phyloP scores from a whole-genome alignment of 2,329 filamentous ascomycete species.

The Didymosphaeria variabile region DNA sequence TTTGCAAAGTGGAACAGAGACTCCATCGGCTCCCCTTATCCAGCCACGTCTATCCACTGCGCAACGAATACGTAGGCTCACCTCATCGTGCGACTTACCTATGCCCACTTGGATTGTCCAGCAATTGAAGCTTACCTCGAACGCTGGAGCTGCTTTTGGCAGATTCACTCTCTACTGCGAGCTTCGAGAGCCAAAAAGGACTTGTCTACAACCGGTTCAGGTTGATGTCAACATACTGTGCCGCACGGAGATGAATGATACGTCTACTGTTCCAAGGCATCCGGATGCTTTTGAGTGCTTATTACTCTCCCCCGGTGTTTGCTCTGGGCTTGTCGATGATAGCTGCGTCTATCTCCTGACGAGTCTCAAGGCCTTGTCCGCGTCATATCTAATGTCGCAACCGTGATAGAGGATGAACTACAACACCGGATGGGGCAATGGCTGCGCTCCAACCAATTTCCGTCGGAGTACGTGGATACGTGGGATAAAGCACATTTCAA shows the following conservation, averaged over 20 bases:
- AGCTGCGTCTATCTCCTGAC: neutral
- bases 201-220: constrained; percentile 13
- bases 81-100: constrained; percentile 16
- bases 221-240: neutral
- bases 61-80: constrained; percentile 8
- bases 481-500: constrained; percentile 23
- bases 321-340: neutral
- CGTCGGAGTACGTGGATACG: constrained; percentile 18
- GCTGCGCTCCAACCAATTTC: constrained; percentile 16
- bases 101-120: neutral
- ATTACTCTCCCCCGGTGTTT: neutral
- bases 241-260: neutral
- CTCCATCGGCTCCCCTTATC: constrained; percentile 11
- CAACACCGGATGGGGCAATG: neutral
- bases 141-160: constrained; percentile 18
- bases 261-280: constrained; percentile 3
- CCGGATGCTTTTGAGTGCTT: constrained; percentile 6
- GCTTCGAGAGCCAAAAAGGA: constrained; percentile 17
- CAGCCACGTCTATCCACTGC: neutral
- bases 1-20: constrained; percentile 1
- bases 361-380: constrained; percentile 3
- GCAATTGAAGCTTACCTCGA: constrained; percentile 9
- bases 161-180: constrained; percentile 24
- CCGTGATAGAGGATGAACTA: neutral
- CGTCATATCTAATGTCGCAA: constrained; percentile 5